Conservation (phyloP, 306 rosid species). For the Luffa aegyptiaca region DNA sequence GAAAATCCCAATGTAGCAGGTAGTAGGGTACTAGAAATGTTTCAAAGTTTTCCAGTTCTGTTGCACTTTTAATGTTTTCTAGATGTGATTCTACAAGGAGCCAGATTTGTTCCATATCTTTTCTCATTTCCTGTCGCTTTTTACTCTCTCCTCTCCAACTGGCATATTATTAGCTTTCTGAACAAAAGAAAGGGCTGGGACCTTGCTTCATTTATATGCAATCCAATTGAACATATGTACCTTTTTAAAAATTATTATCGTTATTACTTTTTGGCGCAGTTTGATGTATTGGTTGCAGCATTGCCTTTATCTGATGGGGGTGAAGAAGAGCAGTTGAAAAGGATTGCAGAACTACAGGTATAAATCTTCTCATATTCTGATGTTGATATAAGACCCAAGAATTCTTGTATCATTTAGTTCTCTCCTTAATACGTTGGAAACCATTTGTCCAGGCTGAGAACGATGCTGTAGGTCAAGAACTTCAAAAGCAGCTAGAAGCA, state of each 20-base stretch:
- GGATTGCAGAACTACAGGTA: slow-evolving; percentile 83
- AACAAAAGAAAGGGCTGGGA: neutral
- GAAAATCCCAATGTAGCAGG: neutral
- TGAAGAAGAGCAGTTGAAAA: slow-evolving; percentile 68
- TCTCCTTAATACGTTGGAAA: neutral
- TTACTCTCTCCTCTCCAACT: neutral
- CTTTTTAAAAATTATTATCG: neutral
- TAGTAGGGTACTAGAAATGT: neutral
- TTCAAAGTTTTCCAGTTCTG: neutral
- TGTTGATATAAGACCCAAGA: neutral
- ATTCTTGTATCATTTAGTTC: neutral
- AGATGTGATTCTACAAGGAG: neutral
- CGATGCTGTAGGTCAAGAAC: slow-evolving; percentile 72
- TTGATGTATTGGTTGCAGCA: slow-evolving; percentile 75
- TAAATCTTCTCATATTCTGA: neutral
- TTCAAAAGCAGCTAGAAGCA: slow-evolving; percentile 84
- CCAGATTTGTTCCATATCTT: neutral
- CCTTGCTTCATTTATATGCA: slow-evolving; percentile 3
- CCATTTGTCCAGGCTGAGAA: slow-evolving; percentile 59
- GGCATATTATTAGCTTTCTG: neutral
- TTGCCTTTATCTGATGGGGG: slow-evolving; percentile 71
- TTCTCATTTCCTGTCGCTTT: neutral
- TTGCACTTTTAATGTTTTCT: neutral
- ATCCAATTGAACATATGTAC: slow-evolving; percentile 1
- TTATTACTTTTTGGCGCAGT: slow-evolving; percentile 28